phyloP scores from a whole-genome alignment of 2,329 filamentous ascomycete species.

The Fusarium miscanthi region DNA sequence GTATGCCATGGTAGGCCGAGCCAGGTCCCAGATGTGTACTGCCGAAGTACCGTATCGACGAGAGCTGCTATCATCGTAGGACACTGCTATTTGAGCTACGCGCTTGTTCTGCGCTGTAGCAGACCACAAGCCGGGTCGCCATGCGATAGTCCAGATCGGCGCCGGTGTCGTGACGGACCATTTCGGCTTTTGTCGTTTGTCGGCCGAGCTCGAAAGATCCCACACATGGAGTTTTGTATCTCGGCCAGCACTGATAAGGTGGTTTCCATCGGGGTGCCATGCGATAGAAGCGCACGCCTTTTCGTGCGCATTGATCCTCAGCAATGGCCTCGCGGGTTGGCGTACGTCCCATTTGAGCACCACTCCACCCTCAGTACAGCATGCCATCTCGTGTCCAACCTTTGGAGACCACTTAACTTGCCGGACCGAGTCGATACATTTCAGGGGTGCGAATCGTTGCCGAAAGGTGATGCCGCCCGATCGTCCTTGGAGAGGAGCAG shows the following conservation, averaged over 20 bases:
- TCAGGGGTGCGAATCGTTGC: slow-evolving; percentile 55
- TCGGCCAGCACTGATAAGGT: slow-evolving; percentile 71
- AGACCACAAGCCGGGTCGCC: slow-evolving; percentile 75
- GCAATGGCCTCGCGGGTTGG: slow-evolving; percentile 62
- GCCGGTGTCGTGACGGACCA: slow-evolving; percentile 71
- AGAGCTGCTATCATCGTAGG: slow-evolving; percentile 68
- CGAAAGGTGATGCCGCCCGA: slow-evolving; percentile 63
- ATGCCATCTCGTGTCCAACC: slow-evolving; percentile 71
- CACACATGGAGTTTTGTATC: slow-evolving; percentile 73
- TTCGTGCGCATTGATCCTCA: slow-evolving; percentile 71
- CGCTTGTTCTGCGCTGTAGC: slow-evolving; percentile 69
- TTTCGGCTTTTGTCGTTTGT: slow-evolving; percentile 73
- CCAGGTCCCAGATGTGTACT: slow-evolving; percentile 77
- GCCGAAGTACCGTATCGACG: slow-evolving; percentile 66
- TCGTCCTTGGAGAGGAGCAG: slow-evolving; percentile 59
- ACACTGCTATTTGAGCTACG: slow-evolving; percentile 70
- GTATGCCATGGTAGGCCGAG: slow-evolving; percentile 73
- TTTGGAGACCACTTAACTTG: slow-evolving; percentile 74
- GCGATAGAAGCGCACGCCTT: slow-evolving; percentile 69
- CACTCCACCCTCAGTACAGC: slow-evolving; percentile 70
- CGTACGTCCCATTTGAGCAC: slow-evolving; percentile 74
- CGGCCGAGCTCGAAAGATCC: slow-evolving; percentile 69
- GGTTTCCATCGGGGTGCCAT: slow-evolving; percentile 76
- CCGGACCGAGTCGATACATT: slow-evolving; percentile 60
- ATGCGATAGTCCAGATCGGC: slow-evolving; percentile 68